phyloP scores from a whole-genome alignment of 163 green algal genomes.

The Coccomyxa subellipsoidea region DNA sequence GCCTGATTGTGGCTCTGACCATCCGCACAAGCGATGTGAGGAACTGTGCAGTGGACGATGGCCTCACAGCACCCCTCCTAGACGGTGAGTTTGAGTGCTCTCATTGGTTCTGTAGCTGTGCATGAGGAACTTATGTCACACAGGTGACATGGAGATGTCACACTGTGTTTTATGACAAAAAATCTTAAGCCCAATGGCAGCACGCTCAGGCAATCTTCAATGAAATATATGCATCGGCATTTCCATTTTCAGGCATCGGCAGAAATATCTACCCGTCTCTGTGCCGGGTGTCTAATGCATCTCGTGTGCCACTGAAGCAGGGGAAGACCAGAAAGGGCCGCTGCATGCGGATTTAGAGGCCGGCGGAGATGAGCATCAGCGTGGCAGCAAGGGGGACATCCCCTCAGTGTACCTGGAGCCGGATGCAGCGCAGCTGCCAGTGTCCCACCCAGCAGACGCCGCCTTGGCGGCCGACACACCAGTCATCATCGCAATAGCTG shows the following conservation, averaged over 20 bases:
- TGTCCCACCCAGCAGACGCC: background rate
- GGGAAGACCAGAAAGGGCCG: background rate
- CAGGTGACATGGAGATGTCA: too few species aligned
- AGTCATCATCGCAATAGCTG: background rate
- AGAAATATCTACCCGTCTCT: too few species aligned
- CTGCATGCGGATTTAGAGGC: background rate
- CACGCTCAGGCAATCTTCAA: too few species aligned
- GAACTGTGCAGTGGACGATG: background rate
- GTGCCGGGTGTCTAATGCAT: too few species aligned
- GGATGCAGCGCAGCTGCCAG: background rate
- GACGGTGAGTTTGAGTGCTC: background rate
- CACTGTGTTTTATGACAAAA: too few species aligned
- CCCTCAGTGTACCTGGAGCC: background rate
- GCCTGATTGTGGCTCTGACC: conserved; percentile 24
- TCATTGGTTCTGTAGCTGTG: background rate
- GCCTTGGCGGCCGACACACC: background rate
- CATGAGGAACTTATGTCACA: too few species aligned
- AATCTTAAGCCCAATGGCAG: too few species aligned
- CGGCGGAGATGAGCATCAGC: background rate
- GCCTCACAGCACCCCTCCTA: background rate
- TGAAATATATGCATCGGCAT: too few species aligned
- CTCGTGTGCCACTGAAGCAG: too few species aligned
- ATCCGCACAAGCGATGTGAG: conserved; percentile 16
- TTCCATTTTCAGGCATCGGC: too few species aligned
- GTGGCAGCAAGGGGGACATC: background rate